Evolutionary conservation across 2,329 filamentous ascomycete genomes (phyloP), one percentile per base, ranked within the genome.

Genomic region (Chlorencoelia australis): DNA sequence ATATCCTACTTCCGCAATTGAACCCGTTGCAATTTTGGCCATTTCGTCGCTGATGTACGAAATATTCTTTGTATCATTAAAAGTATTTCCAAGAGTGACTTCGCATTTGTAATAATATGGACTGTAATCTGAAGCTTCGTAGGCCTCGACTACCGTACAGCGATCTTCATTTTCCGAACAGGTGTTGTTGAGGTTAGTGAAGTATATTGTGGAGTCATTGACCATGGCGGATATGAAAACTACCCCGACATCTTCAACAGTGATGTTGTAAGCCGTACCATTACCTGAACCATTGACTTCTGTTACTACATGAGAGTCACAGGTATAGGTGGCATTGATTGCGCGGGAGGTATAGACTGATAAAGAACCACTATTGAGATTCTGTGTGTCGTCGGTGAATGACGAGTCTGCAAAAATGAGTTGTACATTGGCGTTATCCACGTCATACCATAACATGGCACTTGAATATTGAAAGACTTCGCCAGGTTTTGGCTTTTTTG

Each of bases 61-160:
- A 6, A 47, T 29, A 10, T 50, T 50, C 2, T 37, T 10, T 0
- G 39, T 22, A 35, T 54, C 53, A 11, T 53, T 49, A 33, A 64
- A 59, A 1, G 63, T 62, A 2, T 43, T 14, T 1, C 49, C 50
- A 4, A 66, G 33, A 0, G 53, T 60, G 11, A 63, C 51, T 33
- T 63, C 59, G 49, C 64, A 67, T 10, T 35, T 41, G 46, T 66
- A 67, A 38, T 56, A 64, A 61, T 61, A 67, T 0, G 62, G 51
- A 4, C 56, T 37, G 1, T 39, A 51, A 11, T 35, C 15, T 0
- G 57, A 61, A 2, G 61, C 53, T 39, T 66, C 63, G 11, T 66
- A 61, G 2, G 54, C 63, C 18, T 53, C 42, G 5, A 66, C 49
- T 10, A 51, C 27, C 0, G 45, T 36, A 25, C 53, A 56, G 11